Evolutionary conservation across 1,139 yeast species (phyloP).

Genomic region (Nakaseomyces nivariensis): DNA sequence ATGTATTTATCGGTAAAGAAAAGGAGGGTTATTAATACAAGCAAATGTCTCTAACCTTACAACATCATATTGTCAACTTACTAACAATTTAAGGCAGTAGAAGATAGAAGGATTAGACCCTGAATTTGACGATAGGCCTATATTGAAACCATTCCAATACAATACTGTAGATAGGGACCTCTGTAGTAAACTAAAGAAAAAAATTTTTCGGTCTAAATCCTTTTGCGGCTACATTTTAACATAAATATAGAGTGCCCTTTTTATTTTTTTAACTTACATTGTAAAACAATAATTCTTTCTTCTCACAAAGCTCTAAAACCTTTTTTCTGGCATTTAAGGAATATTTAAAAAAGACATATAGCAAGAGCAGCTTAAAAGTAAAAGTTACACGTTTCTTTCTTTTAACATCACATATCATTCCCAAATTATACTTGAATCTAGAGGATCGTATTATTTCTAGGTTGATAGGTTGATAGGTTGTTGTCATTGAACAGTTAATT

Average conservation of each 20-base stretch:
- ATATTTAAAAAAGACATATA: too few species aligned
- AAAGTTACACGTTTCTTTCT: too few species aligned
- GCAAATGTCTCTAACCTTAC: too few species aligned
- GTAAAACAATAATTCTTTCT: too few species aligned
- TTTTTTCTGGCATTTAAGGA: neutral
- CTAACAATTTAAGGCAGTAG: neutral
- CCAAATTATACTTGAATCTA: too few species aligned
- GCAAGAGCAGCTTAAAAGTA: too few species aligned
- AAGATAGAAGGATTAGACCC: neutral
- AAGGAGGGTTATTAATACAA: neutral
- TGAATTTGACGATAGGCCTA: neutral
- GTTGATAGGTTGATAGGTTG: too few species aligned
- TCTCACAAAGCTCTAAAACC: neutral
- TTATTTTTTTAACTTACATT: neutral
- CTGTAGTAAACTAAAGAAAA: neutral
- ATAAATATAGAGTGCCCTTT: neutral
- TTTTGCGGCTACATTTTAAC: neutral
- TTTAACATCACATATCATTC: too few species aligned
- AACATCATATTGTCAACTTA: neutral
- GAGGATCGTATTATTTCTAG: too few species aligned
- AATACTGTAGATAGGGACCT: neutral
- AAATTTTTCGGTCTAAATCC: neutral
- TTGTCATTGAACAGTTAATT: too few species aligned
- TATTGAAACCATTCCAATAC: neutral
- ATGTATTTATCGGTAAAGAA: neutral